These are phyloP conservation scores for Yamadazyma diospyri DNA, from an alignment of 1,139 yeast genomes.

Conservation along the genomic window DNA sequence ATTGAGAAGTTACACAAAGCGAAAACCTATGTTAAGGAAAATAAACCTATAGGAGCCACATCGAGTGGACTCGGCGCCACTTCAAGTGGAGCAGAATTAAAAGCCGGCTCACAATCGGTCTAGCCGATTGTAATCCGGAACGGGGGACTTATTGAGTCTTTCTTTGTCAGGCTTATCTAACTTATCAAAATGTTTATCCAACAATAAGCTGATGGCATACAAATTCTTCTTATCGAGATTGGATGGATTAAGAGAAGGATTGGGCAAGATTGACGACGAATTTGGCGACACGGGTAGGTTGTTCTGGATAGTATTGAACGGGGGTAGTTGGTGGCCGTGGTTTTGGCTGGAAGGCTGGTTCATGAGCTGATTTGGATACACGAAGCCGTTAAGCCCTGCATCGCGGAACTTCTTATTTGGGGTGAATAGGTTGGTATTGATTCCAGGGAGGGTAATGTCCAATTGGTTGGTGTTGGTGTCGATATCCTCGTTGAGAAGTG, in stretches of 20 bases:
- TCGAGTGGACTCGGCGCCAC: too few species aligned
- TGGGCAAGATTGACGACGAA: conserved; percentile 10
- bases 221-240: conserved; percentile 13
- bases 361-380: conserved; percentile 13
- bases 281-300: conserved; percentile 27
- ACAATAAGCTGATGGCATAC: conserved; percentile 4
- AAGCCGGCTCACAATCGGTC: too few species aligned
- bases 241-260: conserved; percentile 21
- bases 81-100: too few species aligned
- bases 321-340: conserved; percentile 21
- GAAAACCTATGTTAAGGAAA: too few species aligned
- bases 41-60: too few species aligned
- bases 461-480: conserved; percentile 14
- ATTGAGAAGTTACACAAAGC: too few species aligned
- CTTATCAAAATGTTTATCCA: conserved; percentile 8
- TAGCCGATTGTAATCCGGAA: conserved; percentile 3
- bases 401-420: conserved; percentile 4
- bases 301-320: conserved; percentile 36
- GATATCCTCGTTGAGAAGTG: conserved; percentile 33
- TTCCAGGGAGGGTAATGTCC: conserved; percentile 13
- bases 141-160: conserved; percentile 1
- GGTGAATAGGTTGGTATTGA: conserved; percentile 8
- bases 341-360: neutral
- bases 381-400: conserved; percentile 8
- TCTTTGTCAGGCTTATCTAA: conserved; percentile 4